A percentile compares a stretch with the other conserved stretches of the same genome.
Conservation (phyloP, 1,139 yeast species). For the Debaryomycetaceae sp. region DNA sequence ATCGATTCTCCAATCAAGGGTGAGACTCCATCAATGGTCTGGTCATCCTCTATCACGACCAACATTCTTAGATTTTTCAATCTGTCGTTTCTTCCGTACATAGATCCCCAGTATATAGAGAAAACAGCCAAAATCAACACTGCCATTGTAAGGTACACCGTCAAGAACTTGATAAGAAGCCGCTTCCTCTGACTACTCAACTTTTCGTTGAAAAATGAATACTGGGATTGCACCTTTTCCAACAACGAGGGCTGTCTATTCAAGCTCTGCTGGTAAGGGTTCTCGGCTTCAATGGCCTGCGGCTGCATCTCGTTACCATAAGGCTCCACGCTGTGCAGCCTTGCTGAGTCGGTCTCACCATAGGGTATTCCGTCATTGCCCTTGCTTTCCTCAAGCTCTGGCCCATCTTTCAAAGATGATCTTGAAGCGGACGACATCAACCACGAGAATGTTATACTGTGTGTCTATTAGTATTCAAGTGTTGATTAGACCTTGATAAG, state of each 20-base stretch:
- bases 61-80: slow-evolving; percentile 32
- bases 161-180: slow-evolving; percentile 14
- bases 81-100: slow-evolving; percentile 25
- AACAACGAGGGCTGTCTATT: slow-evolving; percentile 10
- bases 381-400: not conserved
- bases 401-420: not conserved
- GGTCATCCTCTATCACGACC: slow-evolving; percentile 40
- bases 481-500: too few relatives aligned
- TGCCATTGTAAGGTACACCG: slow-evolving; percentile 25
- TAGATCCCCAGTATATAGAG: slow-evolving; percentile 46
- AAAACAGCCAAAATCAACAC: slow-evolving; percentile 28
- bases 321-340: not conserved
- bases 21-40: slow-evolving; percentile 19
- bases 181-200: slow-evolving; percentile 17
- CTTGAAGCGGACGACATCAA: not conserved
- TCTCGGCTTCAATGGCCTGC: not conserved
- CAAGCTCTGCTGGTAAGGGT: not conserved
- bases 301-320: not conserved
- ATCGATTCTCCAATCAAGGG: slow-evolving; percentile 33
- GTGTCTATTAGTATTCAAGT: too few relatives aligned
- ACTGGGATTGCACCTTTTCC: slow-evolving; percentile 13
- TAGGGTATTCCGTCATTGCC: not conserved
- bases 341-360: not conserved
- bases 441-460: too few relatives aligned
- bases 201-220: slow-evolving; percentile 26